Base-by-base conservation (phyloP, 1,284 basidiomycete genomes). In the Ustilago lituana region DNA sequence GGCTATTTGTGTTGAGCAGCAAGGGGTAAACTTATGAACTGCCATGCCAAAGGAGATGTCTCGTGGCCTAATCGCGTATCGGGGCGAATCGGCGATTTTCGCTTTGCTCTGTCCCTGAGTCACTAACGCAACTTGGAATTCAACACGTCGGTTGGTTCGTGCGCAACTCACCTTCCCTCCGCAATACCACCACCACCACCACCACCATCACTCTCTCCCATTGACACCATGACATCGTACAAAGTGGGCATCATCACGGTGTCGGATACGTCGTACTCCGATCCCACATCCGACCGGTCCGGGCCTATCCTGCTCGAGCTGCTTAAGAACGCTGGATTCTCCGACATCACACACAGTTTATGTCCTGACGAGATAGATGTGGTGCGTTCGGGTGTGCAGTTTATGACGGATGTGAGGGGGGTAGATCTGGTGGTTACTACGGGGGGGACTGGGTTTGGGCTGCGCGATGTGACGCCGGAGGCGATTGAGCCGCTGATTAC, bases 401-500 rank as follows among this genome's bases (percentile, higher is more conserved):
- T 26, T 2, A 22, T 73, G 52, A 23, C 54, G 5, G 74, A 76
- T 14, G 26, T 43, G 3, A 22, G 41, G 4, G 24, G 22, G 1
- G 24, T 69, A 6, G 47, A 67, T 5, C 46, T 78, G 20, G 58
- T 78, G 22, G 84, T 94, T 57, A 91, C 91, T 4, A 91, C 90
- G 0, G 92, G 92, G 10, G 92, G 92, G 2, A 94, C 92, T 0
- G 92, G 92, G 5, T 92, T 93, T 76, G 90, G 91, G 2, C 84
- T 86, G 29, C 84, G 89, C 58, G 92, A 94, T 82, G 83, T 85
- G 33, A 94, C 92, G 5, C 92, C 91, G 35, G 91, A 94, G 85
- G 90, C 91, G 0, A 85, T 94, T 43, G 82, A 84, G 11, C 87
- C 89, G 0, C 83, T 94, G 17, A 86, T 94, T 29, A 88, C 90